Conservation (phyloP, 371 early-diverging fungal genomes). For the Zychaea mexicana region DNA sequence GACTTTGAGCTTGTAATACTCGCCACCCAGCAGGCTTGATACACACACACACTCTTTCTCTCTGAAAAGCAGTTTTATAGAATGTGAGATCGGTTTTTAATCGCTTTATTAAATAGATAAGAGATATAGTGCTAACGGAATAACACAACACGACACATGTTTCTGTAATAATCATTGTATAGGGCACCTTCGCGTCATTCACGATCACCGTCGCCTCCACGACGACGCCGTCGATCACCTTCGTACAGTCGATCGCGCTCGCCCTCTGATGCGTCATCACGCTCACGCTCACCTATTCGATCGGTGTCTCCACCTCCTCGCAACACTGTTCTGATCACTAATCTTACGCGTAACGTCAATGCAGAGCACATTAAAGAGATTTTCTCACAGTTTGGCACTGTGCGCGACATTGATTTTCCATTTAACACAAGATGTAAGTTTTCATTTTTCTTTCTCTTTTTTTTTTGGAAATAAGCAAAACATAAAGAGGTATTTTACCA, state of each 20-base stretch:
- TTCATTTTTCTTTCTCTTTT: not conserved
- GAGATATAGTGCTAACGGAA: too few relatives aligned
- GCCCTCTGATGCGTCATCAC: constrained; percentile 9
- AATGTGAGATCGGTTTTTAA: too few relatives aligned
- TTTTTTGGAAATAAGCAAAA: not conserved
- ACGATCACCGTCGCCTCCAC: constrained; percentile 23
- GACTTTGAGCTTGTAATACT: too few relatives aligned
- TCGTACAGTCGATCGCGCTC: constrained; percentile 27
- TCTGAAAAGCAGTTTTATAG: too few relatives aligned
- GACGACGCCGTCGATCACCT: constrained; percentile 24
- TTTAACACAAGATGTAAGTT: constrained; percentile 42
- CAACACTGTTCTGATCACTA: constrained; percentile 16
- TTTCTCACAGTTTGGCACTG: constrained; percentile 41
- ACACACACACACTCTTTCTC: too few relatives aligned
- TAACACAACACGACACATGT: too few relatives aligned
- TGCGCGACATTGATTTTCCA: constrained; percentile 42
- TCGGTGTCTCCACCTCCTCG: constrained; percentile 8
- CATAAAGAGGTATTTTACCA: too few relatives aligned
- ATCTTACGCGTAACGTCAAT: constrained; percentile 40
- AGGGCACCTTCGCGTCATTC: constrained; percentile 15
- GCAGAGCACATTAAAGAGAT: constrained; percentile 51
- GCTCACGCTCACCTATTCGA: constrained; percentile 17
- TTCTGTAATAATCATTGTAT: too few relatives aligned
- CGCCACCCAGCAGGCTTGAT: too few relatives aligned
- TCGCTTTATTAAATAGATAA: too few relatives aligned